Conservation (phyloP, 495 filamentous ascomycete genomes). For the Hypoxylon intermedium region DNA sequence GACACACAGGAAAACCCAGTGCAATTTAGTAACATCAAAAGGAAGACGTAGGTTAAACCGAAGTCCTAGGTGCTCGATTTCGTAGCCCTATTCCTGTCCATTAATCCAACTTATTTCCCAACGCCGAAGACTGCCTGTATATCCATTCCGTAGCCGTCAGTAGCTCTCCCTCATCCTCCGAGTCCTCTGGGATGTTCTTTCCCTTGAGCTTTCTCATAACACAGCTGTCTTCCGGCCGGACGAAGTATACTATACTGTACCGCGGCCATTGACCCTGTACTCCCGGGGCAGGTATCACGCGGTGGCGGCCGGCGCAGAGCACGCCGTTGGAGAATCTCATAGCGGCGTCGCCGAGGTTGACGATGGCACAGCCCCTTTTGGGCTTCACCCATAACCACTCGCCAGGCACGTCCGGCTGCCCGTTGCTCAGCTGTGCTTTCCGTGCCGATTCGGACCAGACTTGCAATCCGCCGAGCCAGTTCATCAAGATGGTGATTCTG, state of each 20-base stretch:
- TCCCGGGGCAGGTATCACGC: constrained; percentile 65
- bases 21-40: too few relatives aligned
- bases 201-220: constrained; percentile 53
- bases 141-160: constrained; percentile 34
- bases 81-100: too few relatives aligned
- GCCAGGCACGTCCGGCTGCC: constrained; percentile 44
- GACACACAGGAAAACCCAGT: too few relatives aligned
- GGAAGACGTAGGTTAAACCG: too few relatives aligned
- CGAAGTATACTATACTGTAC: constrained; percentile 69
- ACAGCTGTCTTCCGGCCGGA: constrained; percentile 64
- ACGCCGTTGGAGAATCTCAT: constrained; percentile 67
- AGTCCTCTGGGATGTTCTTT: constrained; percentile 40
- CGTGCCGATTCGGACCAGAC: constrained; percentile 55
- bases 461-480: constrained; percentile 66
- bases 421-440: constrained; percentile 30
- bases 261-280: constrained; percentile 58
- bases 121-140: constrained; percentile 14
- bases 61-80: too few relatives aligned
- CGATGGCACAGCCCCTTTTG: constrained; percentile 62
- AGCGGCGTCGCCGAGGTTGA: constrained; percentile 72
- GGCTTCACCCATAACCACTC: constrained; percentile 68
- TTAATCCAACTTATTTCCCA: constrained; percentile 29
- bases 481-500: constrained; percentile 65
- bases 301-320: constrained; percentile 68
- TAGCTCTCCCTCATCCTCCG: constrained; percentile 37